Conservation (phyloP, 768 basidiomycete genomes). For the Filobasidium floriforme region DNA sequence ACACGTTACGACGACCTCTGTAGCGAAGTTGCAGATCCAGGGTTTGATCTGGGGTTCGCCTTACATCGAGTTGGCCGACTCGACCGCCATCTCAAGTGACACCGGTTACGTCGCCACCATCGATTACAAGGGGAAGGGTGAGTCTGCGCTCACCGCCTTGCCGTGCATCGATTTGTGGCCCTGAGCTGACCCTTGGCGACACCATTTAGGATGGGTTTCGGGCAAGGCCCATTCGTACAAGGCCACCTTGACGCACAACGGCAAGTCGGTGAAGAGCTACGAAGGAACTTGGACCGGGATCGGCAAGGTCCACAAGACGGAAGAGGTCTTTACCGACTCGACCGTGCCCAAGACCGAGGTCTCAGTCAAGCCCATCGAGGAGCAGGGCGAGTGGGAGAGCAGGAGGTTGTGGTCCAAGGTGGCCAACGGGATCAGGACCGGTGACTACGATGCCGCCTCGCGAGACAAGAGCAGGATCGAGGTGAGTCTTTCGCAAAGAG, state of each 20-base stretch:
- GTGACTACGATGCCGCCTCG: conserved; percentile 86
- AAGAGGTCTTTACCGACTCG: conserved; percentile 66
- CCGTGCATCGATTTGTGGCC: too few species aligned
- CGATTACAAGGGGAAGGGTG: conserved; percentile 85
- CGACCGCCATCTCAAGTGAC: conserved; percentile 66
- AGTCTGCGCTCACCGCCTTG: neutral
- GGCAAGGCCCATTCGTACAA: conserved; percentile 92
- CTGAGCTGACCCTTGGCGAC: neutral
- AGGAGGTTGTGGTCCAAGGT: conserved; percentile 76
- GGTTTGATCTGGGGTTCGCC: conserved; percentile 76
- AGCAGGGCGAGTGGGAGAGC: conserved; percentile 73
- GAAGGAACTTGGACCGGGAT: conserved; percentile 43
- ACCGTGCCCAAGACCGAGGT: conserved; percentile 67
- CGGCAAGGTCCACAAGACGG: conserved; percentile 47
- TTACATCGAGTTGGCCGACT: conserved; percentile 82
- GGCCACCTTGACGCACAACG: conserved; percentile 55
- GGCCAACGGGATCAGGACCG: conserved; percentile 79
- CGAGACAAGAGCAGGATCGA: conserved; percentile 84
- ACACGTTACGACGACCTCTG: neutral
- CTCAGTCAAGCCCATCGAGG: conserved; percentile 54
- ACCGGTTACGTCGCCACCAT: conserved; percentile 60
- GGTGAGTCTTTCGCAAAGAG: conserved; percentile 48
- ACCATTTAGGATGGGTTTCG: conserved; percentile 60
- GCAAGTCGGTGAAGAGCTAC: conserved; percentile 46
- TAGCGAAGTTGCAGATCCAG: conserved; percentile 75